Conservation (phyloP, 78 protist genomes). For the slime mould (Dictyostelium discoideum) region dicty_2.7 NC_007090.3:4769501-4770000, state of each 20-base stretch:
- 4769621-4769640: constrained; percentile 63
- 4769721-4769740: neutral
- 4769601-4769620: constrained; percentile 10
- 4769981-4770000: too few species aligned
- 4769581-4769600: constrained; percentile 1
- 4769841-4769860: constrained; percentile 55
- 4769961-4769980: neutral
- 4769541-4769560: neutral
- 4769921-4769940: constrained; percentile 36
- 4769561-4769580: neutral
- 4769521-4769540: neutral
- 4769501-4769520: neutral
- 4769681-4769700: neutral
- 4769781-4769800: constrained; percentile 77
- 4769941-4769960: constrained; percentile 49
- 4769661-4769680: too few species aligned
- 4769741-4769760: constrained; percentile 16
- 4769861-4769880: constrained; percentile 51
- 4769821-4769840: constrained; percentile 31
- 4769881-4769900: constrained; percentile 8
- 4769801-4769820: constrained; percentile 37
- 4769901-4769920: constrained; percentile 28
- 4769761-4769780: constrained; percentile 36
- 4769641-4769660: constrained; percentile 65
- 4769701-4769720: neutral